Base-by-base conservation (phyloP, 257 asterid species). In the Petrea volubilis region DNA sequence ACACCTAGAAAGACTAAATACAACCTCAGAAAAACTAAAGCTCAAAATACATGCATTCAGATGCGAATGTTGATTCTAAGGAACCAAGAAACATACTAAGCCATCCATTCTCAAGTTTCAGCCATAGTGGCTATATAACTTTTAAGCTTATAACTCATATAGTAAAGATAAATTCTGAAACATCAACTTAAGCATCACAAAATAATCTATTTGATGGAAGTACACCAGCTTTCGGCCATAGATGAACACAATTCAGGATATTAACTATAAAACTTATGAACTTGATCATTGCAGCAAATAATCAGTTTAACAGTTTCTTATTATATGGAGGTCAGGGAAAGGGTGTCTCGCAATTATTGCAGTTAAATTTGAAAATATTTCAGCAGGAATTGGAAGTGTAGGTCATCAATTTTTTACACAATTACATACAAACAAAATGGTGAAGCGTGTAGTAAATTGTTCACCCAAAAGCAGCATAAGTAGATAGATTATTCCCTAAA, bases 1-100 rank as follows among this genome's bases (percentile, higher is more conserved):
- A 20, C 50, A 43, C 58, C 50, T 53, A 53, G 38, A 43, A 63
- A 63, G 67, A 47, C 47, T 18, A 56, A 21, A 38, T 70, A 73
- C 47, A 58, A 62, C 61, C 56, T 38, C 70, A 49, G 63, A 57
- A 64, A 40, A 70, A 59, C 29, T 38, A 49, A 41, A 78, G 64
- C 58, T 56, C 40, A 17, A 58, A 21, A 56, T 46, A 64, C 24
- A 73, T 73, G 49, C 52, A 43, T 51, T 31, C n/a, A 31, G 55
- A 55, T 63, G 27, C 60, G 36, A 50, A 53, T 50, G 51, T 66
- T 59, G 65, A 46, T 36, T 8, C 49, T 55, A 20, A 41, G 73
- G 58, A 29, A 40, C 33, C 49, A 41, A 31, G 47, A 43, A 10
- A 61, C 60, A 18, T 33, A 52, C 64, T 43, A 62, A 66, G 36